Evolutionary conservation across 108 stramenopile genomes (phyloP).

Genomic region (Aureococcus anophagefferens): DNA sequence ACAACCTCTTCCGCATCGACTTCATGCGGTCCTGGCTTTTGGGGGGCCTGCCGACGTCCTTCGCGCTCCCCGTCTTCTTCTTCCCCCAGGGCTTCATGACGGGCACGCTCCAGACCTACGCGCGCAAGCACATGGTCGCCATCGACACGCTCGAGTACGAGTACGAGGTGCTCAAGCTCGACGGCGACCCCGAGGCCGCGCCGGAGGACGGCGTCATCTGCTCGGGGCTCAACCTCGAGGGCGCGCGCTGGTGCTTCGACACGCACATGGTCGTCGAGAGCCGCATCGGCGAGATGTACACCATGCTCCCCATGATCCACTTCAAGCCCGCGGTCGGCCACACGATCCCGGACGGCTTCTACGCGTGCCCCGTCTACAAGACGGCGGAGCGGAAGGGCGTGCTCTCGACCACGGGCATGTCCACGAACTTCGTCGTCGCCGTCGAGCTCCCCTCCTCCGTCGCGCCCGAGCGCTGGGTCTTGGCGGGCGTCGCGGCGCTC

Average conservation of each 20-base stretch:
- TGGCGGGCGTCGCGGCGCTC: slow-evolving; percentile 45
- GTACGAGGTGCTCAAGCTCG: slow-evolving; percentile 26
- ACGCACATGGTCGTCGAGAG: slow-evolving; percentile 23
- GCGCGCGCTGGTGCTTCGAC: slow-evolving; percentile 44
- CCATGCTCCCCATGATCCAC: slow-evolving; percentile 44
- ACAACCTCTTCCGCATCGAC: slow-evolving; percentile 33
- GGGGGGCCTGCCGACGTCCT: slow-evolving; percentile 42
- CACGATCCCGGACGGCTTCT: slow-evolving; percentile 30
- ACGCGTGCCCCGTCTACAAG: slow-evolving; percentile 56
- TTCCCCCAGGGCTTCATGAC: slow-evolving; percentile 67
- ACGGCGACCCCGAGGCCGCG: slow-evolving; percentile 25
- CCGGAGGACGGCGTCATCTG: slow-evolving; percentile 52
- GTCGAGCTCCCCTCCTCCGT: slow-evolving; percentile 43
- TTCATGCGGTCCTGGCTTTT: slow-evolving; percentile 46
- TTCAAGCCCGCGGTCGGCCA: slow-evolving; percentile 44
- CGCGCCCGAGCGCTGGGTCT: slow-evolving; percentile 42
- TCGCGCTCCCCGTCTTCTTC: slow-evolving; percentile 55
- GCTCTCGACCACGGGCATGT: slow-evolving; percentile 55
- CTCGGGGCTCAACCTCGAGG: slow-evolving; percentile 47
- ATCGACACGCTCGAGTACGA: slow-evolving; percentile 50
- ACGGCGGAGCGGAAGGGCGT: slow-evolving; percentile 52
- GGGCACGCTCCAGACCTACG: slow-evolving; percentile 54
- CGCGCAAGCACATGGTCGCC: slow-evolving; percentile 49
- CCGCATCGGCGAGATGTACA: slow-evolving; percentile 46
- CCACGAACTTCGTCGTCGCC: slow-evolving; percentile 54